Evolutionary conservation across 2,329 filamentous ascomycete species (phyloP).

Genomic region (Microascus cirrosus): DNA sequence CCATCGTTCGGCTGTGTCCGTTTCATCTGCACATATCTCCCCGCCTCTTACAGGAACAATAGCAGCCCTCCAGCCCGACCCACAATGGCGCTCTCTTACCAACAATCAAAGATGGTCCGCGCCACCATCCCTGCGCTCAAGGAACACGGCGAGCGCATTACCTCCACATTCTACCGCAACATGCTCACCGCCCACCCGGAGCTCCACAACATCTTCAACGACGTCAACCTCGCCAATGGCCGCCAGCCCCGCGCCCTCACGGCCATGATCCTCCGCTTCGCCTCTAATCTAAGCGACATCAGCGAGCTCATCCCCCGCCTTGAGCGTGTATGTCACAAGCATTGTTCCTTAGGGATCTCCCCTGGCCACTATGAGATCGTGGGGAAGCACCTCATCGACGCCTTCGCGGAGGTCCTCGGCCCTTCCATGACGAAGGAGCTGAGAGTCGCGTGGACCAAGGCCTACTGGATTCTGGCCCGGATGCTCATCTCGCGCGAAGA

Average conservation of each 20-base stretch:
- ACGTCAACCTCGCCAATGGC: conserved; percentile 22
- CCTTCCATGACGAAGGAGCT: conserved; percentile 53
- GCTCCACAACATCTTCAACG: conserved; percentile 61
- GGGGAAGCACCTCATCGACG: conserved; percentile 55
- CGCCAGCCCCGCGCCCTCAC: conserved; percentile 22
- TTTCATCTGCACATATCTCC: no score
- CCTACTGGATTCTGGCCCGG: conserved; percentile 63
- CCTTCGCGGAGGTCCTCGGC: conserved; percentile 57
- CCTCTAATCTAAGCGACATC: conserved; percentile 56
- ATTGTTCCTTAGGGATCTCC: conserved; percentile 57
- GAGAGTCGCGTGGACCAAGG: conserved; percentile 56
- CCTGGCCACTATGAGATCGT: conserved; percentile 63
- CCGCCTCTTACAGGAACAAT: no score
- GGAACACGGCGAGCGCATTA: conserved; percentile 57
- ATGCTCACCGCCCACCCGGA: conserved; percentile 55
- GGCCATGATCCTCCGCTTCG: conserved; percentile 54
- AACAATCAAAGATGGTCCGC: conserved; percentile 55
- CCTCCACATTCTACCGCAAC: conserved; percentile 60
- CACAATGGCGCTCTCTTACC: conserved; percentile 30
- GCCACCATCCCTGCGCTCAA: conserved; percentile 59
- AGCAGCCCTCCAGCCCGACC: background rate
- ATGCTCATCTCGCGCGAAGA: conserved; percentile 59
- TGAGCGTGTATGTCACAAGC: conserved; percentile 57
- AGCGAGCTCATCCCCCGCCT: conserved; percentile 41
- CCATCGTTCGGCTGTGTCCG: no score